Percentiles rank a stretch among this genome's conserved stretches.
These are phyloP conservation scores for Mortierella sp. DNA, from an alignment of 371 early-diverging fungal genomes.

Conservation along the genomic window DNA sequence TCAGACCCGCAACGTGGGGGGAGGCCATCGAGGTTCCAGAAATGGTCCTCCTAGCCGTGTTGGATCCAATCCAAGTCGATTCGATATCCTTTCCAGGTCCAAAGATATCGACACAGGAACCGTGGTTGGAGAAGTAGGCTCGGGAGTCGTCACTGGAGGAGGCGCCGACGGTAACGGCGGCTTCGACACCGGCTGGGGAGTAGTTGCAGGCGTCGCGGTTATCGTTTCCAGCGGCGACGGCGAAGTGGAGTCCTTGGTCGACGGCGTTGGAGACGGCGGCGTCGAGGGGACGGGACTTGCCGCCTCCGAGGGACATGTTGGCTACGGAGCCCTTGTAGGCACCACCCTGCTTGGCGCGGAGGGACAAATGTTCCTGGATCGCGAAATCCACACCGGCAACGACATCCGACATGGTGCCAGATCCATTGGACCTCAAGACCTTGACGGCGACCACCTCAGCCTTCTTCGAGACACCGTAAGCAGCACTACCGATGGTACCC, in stretches of 20 bases:
- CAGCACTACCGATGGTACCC: slow-evolving; percentile 92
- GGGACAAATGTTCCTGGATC: slow-evolving; percentile 67
- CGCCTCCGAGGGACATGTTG: slow-evolving; percentile 97
- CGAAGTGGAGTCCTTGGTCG: slow-evolving; percentile 88
- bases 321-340: slow-evolving; percentile 86
- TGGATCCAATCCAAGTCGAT: slow-evolving; percentile 91
- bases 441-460: slow-evolving; percentile 94
- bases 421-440: slow-evolving; percentile 91
- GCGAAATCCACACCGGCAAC: slow-evolving; percentile 84
- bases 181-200: slow-evolving; percentile 94
- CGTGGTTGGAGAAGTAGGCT: slow-evolving; percentile 95
- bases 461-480: slow-evolving; percentile 93
- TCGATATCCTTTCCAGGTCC: slow-evolving; percentile 95
- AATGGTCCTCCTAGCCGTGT: slow-evolving; percentile 85
- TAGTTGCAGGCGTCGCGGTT: slow-evolving; percentile 94
- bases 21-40: slow-evolving; percentile 99
- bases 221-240: slow-evolving; percentile 99
- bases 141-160: slow-evolving; percentile 85
- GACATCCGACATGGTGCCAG: slow-evolving; percentile 87
- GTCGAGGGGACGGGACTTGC: slow-evolving; percentile 88
- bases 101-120: slow-evolving; percentile 95
- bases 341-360: slow-evolving; percentile 62
- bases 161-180: slow-evolving; percentile 98
- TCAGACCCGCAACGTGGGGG: slow-evolving; percentile 98
- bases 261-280: slow-evolving; percentile 87